These are phyloP conservation scores for Leishmania aethiopica DNA, from an alignment of 208 protist genomes.

Conservation along the genomic window DNA sequence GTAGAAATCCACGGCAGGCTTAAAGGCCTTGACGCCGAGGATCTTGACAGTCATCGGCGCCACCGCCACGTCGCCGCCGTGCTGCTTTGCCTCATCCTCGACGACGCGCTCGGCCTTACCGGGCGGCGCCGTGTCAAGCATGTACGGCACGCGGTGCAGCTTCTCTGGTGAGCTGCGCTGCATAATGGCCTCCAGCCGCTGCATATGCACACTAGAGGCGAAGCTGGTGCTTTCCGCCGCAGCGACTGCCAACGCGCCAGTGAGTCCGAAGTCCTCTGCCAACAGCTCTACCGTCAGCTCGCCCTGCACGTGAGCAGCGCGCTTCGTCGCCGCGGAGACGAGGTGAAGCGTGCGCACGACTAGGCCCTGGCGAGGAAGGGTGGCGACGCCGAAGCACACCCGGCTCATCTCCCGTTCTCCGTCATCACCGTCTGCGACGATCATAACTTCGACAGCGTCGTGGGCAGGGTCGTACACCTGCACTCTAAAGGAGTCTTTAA, in stretches of 20 bases:
- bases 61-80: conserved; percentile 28
- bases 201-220: conserved; percentile 13
- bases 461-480: conserved; percentile 46
- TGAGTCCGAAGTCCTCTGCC: conserved; percentile 54
- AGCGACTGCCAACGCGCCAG: conserved; percentile 2
- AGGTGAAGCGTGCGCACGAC: conserved; percentile 46
- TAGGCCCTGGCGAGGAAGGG: conserved; percentile 30
- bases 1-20: conserved; percentile 43
- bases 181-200: conserved; percentile 35
- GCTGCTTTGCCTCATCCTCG: conserved; percentile 33
- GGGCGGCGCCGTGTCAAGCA: conserved; percentile 48
- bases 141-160: conserved; percentile 67
- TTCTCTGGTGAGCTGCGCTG: conserved; percentile 52
- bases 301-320: conserved; percentile 41
- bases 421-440: conserved; percentile 46
- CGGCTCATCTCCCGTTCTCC: conserved; percentile 62
- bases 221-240: conserved; percentile 14
- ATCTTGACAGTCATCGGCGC: conserved; percentile 77
- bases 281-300: conserved; percentile 56
- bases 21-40: conserved; percentile 60
- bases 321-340: conserved; percentile 52
- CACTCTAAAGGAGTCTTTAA: conserved; percentile 48
- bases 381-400: conserved; percentile 45
- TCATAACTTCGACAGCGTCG: conserved; percentile 55
- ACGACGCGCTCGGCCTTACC: conserved; percentile 45